These are phyloP conservation scores for Sophora flavescens DNA, from an alignment of 306 rosid species.

Conservation along the genomic window DNA sequence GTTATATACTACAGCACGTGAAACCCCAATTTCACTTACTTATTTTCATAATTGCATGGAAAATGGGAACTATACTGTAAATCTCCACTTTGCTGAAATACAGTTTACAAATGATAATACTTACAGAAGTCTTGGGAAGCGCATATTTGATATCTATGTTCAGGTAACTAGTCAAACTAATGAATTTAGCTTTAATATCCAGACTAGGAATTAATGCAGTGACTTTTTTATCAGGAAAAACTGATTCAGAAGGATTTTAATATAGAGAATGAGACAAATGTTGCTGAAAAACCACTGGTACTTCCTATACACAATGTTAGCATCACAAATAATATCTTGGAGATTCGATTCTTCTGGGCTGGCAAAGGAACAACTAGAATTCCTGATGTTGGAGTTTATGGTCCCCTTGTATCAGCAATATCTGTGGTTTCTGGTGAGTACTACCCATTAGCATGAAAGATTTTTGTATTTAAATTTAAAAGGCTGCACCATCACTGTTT, in stretches of 20 bases:
- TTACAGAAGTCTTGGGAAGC: conserved; percentile 66
- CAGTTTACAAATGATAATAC: conserved; percentile 63
- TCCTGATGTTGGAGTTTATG: conserved; percentile 70
- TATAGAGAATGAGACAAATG: conserved; percentile 56
- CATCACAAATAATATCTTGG: conserved; percentile 60
- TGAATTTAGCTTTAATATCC: conserved; percentile 28
- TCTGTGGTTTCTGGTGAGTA: conserved; percentile 71
- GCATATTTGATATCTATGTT: conserved; percentile 67
- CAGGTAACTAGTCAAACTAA: conserved; percentile 60
- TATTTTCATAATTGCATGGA: conserved; percentile 81
- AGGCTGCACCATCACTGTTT: background rate
- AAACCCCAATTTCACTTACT: conserved; percentile 66
- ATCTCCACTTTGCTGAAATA: conserved; percentile 76
- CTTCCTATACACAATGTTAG: conserved; percentile 46
- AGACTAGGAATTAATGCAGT: conserved; percentile 26
- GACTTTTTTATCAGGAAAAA: conserved; percentile 58
- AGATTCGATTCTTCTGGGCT: conserved; percentile 72
- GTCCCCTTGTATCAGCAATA: conserved; percentile 78
- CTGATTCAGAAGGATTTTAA: conserved; percentile 60
- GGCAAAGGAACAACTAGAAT: conserved; percentile 58
- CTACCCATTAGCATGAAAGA: background rate
- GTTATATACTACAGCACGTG: conserved; percentile 64
- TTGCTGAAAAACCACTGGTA: conserved; percentile 55
- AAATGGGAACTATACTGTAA: conserved; percentile 68
- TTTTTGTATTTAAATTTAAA: conserved; percentile 3